Percentiles rank a stretch among this genome's conserved stretches.
Evolutionary conservation across 331 rosid species (phyloP).

Genomic region (Quercus tomentella): DNA sequence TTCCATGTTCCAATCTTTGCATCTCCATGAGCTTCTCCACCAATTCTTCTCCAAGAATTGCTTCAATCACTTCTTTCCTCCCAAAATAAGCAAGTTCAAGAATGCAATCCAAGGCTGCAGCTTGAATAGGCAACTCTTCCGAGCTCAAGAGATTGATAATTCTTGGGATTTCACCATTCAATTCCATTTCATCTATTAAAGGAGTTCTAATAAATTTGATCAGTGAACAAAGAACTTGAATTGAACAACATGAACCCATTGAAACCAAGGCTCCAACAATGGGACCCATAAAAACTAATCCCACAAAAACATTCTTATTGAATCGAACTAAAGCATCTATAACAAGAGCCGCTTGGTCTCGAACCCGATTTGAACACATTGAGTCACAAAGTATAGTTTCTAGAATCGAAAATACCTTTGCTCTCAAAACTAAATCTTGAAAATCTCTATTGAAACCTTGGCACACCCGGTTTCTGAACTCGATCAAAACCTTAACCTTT

Average conservation of each 20-base stretch:
- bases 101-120: conserved; percentile 45
- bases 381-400: conserved; percentile 32
- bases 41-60: conserved; percentile 37
- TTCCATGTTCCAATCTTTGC: conserved; percentile 33
- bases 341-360: conserved; percentile 40
- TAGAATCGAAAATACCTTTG: conserved; percentile 36
- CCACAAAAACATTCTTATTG: conserved; percentile 67
- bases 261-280: conserved; percentile 30
- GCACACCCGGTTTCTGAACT: conserved; percentile 32
- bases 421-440: conserved; percentile 37
- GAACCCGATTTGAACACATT: conserved; percentile 25
- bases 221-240: conserved; percentile 37
- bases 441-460: conserved; percentile 42
- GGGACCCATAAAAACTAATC: conserved; percentile 71
- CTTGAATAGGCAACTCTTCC: conserved; percentile 11
- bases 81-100: conserved; percentile 49
- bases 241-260: conserved; percentile 32
- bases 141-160: conserved; percentile 28
- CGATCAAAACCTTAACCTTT: conserved; percentile 20
- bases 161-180: conserved; percentile 33
- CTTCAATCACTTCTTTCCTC: conserved; percentile 53
- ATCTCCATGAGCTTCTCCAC: conserved; percentile 44
- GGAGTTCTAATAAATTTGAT: conserved; percentile 41
- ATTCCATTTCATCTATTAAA: conserved; percentile 49
- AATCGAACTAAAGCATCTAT: conserved; percentile 46